phyloP scores from a whole-genome alignment of 768 basidiomycete genomes.

The Mycena albidolilacea region DNA sequence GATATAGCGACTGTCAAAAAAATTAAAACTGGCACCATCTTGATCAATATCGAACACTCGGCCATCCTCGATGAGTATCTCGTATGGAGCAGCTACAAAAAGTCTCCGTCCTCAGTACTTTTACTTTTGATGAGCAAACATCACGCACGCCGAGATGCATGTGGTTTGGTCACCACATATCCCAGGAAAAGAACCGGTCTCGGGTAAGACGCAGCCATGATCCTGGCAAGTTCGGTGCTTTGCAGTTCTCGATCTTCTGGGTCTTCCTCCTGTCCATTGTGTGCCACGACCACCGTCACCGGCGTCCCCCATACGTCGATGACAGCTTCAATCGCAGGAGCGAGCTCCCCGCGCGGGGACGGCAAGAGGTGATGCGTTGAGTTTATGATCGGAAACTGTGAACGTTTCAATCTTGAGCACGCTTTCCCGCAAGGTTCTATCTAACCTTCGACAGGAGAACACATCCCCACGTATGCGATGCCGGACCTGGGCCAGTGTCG shows the following conservation, averaged over 20 bases:
- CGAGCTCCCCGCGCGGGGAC: slow-evolving; percentile 88
- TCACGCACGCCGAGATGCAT: slow-evolving; percentile 71
- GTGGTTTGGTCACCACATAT: slow-evolving; percentile 83
- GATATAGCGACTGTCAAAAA: too few species aligned
- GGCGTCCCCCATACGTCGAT: slow-evolving; percentile 84
- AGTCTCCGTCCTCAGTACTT: neutral
- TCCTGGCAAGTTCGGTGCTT: slow-evolving; percentile 82
- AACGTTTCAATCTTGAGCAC: neutral
- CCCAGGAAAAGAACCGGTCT: slow-evolving; percentile 86
- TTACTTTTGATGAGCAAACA: neutral
- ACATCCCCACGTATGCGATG: slow-evolving; percentile 92
- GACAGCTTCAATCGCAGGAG: slow-evolving; percentile 90
- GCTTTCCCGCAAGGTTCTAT: slow-evolving; percentile 11
- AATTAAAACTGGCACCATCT: slow-evolving; percentile 47
- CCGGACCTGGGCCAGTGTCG: slow-evolving; percentile 91
- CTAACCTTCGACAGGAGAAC: slow-evolving; percentile 82
- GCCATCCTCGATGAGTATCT: slow-evolving; percentile 84
- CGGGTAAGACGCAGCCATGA: slow-evolving; percentile 80
- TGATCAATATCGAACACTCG: slow-evolving; percentile 84
- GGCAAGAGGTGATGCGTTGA: slow-evolving; percentile 91
- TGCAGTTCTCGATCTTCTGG: slow-evolving; percentile 91
- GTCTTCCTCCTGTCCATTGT: slow-evolving; percentile 96
- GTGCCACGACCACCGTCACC: slow-evolving; percentile 88
- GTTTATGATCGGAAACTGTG: slow-evolving; percentile 88
- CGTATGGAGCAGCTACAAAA: slow-evolving; percentile 77